Base-by-base conservation (phyloP, 2,329 filamentous ascomycete species). In the Penicillium italicum region DNA sequence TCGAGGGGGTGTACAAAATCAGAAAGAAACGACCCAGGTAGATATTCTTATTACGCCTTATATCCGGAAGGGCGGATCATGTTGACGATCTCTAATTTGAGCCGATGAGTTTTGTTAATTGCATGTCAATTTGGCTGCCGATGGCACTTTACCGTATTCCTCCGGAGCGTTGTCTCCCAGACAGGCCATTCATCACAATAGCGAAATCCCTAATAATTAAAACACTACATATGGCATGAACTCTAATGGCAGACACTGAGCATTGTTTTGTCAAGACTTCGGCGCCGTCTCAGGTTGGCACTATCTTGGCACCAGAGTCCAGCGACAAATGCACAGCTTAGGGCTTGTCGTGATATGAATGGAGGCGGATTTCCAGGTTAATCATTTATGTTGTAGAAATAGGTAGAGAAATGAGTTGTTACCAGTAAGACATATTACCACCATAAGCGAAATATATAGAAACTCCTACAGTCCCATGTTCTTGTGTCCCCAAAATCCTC, bases 271-370 rank as follows among this genome's bases (percentile, higher is more conserved):
- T 53, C 43, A 57, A 50, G 50, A 49, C 38, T 52, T 37, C 14
- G 22, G 42, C 28, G 44, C 52, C 52, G 53, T 62, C 62, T 62
- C 61, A 50, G 61, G 60, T 62, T 62, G 61, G 60, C 60, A 20
- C 44, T 61, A 59, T n/a, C 53, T 62, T 62, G 60, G 60, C 60
- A 22, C 50, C 60, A 60, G 61, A 62, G 53, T 63, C 61, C 61
- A 59, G 46, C n/a, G 45, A 41, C 16, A 40, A 44, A 48, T 42
- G 30, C 55, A 57, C 50, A 41, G 43, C 53, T 42, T 18, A 42
- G 47, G 49, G 44, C 56, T 63, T 62, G 61, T 59, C 57, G 45
- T 34, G 31, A 31, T 34, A 37, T 49, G 31, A 20, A 38, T 12
- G 40, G 30, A 30, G 22, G 30, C 20, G 18, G 9, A 1, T 31